Percentiles rank a stretch among this genome's conserved stretches.
Conservation (phyloP, 139 green algal genomes). For the Volvox africanus region DNA sequence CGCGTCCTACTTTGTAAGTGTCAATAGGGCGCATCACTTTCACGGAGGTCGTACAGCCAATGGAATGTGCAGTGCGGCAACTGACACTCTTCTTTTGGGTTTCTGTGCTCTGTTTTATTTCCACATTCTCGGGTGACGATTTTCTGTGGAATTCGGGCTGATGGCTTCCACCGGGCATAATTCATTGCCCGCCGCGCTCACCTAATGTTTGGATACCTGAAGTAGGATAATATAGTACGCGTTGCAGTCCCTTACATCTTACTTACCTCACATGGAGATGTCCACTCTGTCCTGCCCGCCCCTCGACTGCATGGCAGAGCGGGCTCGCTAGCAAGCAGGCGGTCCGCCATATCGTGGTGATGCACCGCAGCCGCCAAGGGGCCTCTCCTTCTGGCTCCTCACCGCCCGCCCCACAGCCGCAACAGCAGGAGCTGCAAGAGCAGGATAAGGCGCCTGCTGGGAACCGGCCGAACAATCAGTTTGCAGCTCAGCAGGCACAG, state of each 20-base stretch:
- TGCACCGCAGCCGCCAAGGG: background rate
- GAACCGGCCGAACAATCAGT: no score
- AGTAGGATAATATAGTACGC: no score
- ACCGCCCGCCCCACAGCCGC: background rate
- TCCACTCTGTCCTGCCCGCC: background rate
- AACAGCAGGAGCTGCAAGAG: background rate
- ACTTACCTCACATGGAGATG: background rate
- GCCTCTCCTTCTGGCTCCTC: background rate
- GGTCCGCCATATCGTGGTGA: background rate
- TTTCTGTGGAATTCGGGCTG: background rate
- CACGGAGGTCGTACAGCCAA: background rate
- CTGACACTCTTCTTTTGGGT: background rate
- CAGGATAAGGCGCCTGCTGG: background rate
- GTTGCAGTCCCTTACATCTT: background rate
- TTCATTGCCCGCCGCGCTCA: background rate
- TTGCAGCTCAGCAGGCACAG: no score
- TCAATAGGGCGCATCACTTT: background rate
- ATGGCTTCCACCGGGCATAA: background rate
- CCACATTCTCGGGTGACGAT: background rate
- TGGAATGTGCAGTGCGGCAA: background rate
- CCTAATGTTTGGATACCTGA: background rate
- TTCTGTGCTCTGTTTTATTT: background rate
- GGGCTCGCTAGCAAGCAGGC: constrained; percentile 22
- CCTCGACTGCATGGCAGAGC: background rate
- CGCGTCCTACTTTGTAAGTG: constrained; percentile 37